phyloP scores from a whole-genome alignment of 192 early-diverging fungal species.

The Umbelopsis vinacea region DNA sequence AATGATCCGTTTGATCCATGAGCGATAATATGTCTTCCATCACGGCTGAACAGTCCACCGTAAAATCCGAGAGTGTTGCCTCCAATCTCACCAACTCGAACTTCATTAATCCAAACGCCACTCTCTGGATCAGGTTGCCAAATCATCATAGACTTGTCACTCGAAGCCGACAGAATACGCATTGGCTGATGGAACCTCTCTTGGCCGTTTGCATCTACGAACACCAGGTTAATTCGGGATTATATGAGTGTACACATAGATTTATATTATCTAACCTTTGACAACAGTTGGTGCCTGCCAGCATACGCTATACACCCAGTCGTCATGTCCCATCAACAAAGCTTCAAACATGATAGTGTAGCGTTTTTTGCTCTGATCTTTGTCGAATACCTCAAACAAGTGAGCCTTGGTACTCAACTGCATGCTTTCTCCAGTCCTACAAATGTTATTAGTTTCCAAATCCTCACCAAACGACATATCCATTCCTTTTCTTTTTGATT shows the following conservation, averaged over 20 bases:
- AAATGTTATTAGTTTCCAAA: background rate
- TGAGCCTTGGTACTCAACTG: conserved; percentile 90
- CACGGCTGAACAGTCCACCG: conserved; percentile 71
- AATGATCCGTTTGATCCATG: conserved; percentile 86
- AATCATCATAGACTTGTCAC: conserved; percentile 90
- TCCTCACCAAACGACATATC: background rate
- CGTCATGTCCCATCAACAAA: conserved; percentile 94
- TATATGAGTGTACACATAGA: background rate
- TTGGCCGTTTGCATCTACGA: conserved; percentile 29
- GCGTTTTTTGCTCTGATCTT: conserved; percentile 17
- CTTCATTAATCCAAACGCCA: conserved; percentile 83
- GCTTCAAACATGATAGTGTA: conserved; percentile 84
- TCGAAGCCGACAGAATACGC: conserved; percentile 81
- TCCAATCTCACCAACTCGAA: conserved; percentile 89
- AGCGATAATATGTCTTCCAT: conserved; percentile 68
- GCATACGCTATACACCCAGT: conserved; percentile 86
- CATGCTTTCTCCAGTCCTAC: conserved; percentile 51
- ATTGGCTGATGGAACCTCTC: conserved; percentile 63
- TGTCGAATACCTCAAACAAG: conserved; percentile 59
- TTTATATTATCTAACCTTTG: conserved; percentile 21
- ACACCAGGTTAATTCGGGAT: background rate
- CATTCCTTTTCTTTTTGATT: background rate
- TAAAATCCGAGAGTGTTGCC: conserved; percentile 83
- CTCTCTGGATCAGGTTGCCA: conserved; percentile 82
- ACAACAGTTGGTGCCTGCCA: conserved; percentile 68